A percentile compares a stretch with the other conserved stretches of the same genome.
These are phyloP conservation scores for Naganishia friedmannii DNA, from an alignment of 768 basidiomycete genomes.

Conservation along the genomic window DNA sequence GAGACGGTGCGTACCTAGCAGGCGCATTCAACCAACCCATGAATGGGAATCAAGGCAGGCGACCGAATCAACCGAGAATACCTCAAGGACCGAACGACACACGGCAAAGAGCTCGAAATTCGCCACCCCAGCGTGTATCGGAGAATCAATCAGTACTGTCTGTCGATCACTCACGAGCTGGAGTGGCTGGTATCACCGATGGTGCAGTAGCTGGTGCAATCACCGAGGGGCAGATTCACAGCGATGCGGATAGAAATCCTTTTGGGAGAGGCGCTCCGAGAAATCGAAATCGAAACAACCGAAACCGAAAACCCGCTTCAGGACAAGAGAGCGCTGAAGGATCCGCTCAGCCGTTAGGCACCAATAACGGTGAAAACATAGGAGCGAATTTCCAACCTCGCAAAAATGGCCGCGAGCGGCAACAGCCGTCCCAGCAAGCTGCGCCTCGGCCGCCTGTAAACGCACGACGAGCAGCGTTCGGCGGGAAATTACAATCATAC, in stretches of 20 bases:
- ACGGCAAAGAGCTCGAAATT: neutral
- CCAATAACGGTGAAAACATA: neutral
- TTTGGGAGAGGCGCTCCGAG: neutral
- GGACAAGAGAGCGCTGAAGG: neutral
- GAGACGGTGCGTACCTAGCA: constrained; percentile 14
- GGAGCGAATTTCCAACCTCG: neutral
- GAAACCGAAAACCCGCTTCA: neutral
- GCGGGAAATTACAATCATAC: constrained; percentile 7
- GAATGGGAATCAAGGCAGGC: neutral
- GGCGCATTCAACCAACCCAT: neutral
- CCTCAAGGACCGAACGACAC: neutral
- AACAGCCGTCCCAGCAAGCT: neutral
- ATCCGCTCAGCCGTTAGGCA: neutral
- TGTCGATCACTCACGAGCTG: neutral
- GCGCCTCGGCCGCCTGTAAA: neutral
- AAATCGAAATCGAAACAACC: constrained; percentile 10
- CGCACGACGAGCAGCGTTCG: constrained; percentile 12
- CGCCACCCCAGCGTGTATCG: too few species aligned
- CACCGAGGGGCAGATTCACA: neutral
- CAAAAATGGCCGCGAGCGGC: neutral
- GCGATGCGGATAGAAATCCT: neutral
- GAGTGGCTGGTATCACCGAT: neutral
- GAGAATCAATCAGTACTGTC: neutral
- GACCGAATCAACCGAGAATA: neutral
- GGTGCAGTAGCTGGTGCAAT: constrained; percentile 4